phyloP scores from a whole-genome alignment of 106 monocot genomes.

The Xerophyta viscosa region DNA sequence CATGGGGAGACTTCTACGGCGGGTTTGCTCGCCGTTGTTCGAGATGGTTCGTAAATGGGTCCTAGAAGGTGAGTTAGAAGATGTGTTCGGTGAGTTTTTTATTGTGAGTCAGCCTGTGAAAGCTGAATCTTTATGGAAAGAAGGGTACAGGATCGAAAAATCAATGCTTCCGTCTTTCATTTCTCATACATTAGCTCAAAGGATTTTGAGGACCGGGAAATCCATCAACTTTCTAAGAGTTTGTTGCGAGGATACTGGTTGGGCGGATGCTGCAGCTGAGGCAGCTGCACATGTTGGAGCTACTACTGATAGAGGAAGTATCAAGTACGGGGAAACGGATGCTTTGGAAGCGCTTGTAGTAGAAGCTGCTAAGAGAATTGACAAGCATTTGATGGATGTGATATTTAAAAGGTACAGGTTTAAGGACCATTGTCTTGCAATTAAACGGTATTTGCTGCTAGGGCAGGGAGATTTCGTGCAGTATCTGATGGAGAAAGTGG shows the following conservation, averaged over 20 bases:
- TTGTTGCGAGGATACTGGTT: conserved; percentile 90
- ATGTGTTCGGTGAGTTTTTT: conserved; percentile 80
- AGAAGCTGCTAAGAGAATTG: conserved; percentile 85
- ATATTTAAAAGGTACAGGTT: conserved; percentile 60
- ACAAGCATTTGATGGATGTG: conserved; percentile 84
- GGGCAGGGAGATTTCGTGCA: conserved; percentile 99
- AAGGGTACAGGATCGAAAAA: conserved; percentile 77
- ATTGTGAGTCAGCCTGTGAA: conserved; percentile 74
- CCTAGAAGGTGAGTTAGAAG: conserved; percentile 87
- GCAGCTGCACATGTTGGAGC: conserved; percentile 76
- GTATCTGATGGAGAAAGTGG: conserved; percentile 91
- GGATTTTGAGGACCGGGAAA: conserved; percentile 90
- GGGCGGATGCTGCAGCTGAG: conserved; percentile 71
- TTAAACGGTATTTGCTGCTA: conserved; percentile 83
- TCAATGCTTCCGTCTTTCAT: conserved; percentile 93
- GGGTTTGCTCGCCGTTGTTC: conserved; percentile 89
- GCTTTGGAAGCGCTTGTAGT: conserved; percentile 70
- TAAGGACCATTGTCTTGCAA: conserved; percentile 92
- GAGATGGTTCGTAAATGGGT: conserved; percentile 96
- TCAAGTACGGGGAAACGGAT: conserved; percentile 82
- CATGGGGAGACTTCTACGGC: conserved; percentile 65
- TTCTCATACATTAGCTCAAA: conserved; percentile 61
- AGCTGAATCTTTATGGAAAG: conserved; percentile 85
- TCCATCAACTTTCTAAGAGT: conserved; percentile 97
- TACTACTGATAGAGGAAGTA: conserved; percentile 64